phyloP scores from a whole-genome alignment of 345 rosid genomes.

The Salix koriyanagi region DNA sequence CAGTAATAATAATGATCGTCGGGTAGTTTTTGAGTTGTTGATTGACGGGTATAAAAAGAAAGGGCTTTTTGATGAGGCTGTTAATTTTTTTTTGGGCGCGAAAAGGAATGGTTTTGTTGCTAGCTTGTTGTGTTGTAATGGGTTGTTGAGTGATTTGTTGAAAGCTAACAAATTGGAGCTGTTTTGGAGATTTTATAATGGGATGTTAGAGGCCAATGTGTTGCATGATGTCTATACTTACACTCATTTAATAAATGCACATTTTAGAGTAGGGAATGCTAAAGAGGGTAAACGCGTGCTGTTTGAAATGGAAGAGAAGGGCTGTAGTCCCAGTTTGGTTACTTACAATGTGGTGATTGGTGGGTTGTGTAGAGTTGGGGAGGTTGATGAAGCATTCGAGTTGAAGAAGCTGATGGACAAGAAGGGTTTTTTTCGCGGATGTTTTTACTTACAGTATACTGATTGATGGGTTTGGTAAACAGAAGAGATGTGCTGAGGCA shows the following conservation, averaged over 20 bases:
- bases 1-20: not conserved
- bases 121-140: slow-evolving; percentile 45
- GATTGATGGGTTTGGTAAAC: slow-evolving; percentile 53
- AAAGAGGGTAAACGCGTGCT: slow-evolving; percentile 39
- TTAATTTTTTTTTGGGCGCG: slow-evolving; percentile 32
- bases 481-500: slow-evolving; percentile 52
- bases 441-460: slow-evolving; percentile 40
- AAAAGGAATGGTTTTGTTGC: slow-evolving; percentile 33
- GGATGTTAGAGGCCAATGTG: slow-evolving; percentile 45
- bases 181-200: slow-evolving; percentile 60
- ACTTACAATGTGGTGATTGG: slow-evolving; percentile 53
- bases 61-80: slow-evolving; percentile 50
- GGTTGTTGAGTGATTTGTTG: slow-evolving; percentile 54
- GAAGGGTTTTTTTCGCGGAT: slow-evolving; percentile 49
- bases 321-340: slow-evolving; percentile 40
- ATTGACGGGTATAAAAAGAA: slow-evolving; percentile 53
- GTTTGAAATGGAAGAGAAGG: slow-evolving; percentile 45
- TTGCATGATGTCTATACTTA: slow-evolving; percentile 49
- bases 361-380: slow-evolving; percentile 52
- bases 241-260: slow-evolving; percentile 52
- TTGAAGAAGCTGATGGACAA: slow-evolving; percentile 43
- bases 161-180: slow-evolving; percentile 43
- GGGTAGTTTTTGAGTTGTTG: slow-evolving; percentile 42
- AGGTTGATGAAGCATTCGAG: slow-evolving; percentile 49
- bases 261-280: slow-evolving; percentile 50